These are phyloP conservation scores for Viridothelium virens DNA, from an alignment of 495 filamentous ascomycete genomes.

Conservation along the genomic window DNA sequence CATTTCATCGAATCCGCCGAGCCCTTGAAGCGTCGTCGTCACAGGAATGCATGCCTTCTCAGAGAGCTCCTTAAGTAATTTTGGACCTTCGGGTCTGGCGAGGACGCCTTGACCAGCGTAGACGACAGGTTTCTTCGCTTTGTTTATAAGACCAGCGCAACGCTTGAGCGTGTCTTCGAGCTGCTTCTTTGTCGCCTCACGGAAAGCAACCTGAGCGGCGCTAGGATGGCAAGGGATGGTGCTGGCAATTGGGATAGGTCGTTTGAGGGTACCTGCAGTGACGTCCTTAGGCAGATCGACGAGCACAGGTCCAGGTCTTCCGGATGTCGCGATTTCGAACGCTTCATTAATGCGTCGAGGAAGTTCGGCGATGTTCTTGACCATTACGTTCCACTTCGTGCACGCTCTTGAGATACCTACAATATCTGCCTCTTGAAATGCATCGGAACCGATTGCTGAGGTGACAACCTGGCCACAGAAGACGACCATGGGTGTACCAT, in stretches of 20 bases:
- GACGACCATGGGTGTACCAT: slow-evolving; percentile 71
- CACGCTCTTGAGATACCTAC: slow-evolving; percentile 69
- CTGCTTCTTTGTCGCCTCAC: slow-evolving; percentile 50
- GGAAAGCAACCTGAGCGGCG: slow-evolving; percentile 59
- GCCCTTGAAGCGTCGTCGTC: slow-evolving; percentile 69
- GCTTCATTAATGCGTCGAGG: slow-evolving; percentile 74
- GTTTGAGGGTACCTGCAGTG: slow-evolving; percentile 56
- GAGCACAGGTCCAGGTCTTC: slow-evolving; percentile 68
- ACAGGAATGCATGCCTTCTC: slow-evolving; percentile 69
- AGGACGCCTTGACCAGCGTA: slow-evolving; percentile 69
- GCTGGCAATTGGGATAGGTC: slow-evolving; percentile 60
- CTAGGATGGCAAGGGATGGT: slow-evolving; percentile 59
- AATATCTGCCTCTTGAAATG: slow-evolving; percentile 74
- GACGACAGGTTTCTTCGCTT: slow-evolving; percentile 67
- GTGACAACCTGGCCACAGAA: slow-evolving; percentile 73
- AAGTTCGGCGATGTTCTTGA: slow-evolving; percentile 68
- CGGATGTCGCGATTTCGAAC: slow-evolving; percentile 75
- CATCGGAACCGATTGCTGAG: slow-evolving; percentile 65
- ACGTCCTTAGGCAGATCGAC: slow-evolving; percentile 76
- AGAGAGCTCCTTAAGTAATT: slow-evolving; percentile 57
- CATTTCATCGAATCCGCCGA: slow-evolving; percentile 69
- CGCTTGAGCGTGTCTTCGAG: slow-evolving; percentile 53
- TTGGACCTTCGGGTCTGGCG: slow-evolving; percentile 55
- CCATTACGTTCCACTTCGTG: slow-evolving; percentile 84
- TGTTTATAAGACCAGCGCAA: slow-evolving; percentile 60